Conservation (phyloP, 805 yeast species). For the Yueomyces sp. region DNA sequence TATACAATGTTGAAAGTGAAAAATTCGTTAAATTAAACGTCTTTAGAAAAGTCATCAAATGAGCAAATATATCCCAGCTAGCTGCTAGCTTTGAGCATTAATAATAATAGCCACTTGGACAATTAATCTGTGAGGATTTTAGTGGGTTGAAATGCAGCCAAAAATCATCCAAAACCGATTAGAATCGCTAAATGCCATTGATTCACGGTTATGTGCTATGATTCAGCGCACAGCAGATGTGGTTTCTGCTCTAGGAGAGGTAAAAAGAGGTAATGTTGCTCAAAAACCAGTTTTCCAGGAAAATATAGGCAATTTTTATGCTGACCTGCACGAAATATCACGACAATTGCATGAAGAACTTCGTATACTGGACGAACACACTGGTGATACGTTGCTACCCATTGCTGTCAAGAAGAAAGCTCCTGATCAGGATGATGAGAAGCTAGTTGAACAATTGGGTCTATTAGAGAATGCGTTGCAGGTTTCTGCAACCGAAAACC, state of each 20-base stretch:
- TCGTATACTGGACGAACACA: constrained; percentile 17
- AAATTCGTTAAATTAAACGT: too few species aligned
- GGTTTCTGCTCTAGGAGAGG: constrained; percentile 18
- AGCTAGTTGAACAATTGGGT: constrained; percentile 16
- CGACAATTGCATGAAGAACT: constrained; percentile 16
- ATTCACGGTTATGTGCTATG: constrained; percentile 14
- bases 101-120: too few species aligned
- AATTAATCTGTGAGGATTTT: not conserved
- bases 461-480: constrained; percentile 2
- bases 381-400: constrained; percentile 20
- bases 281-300: constrained; percentile 20
- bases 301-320: constrained; percentile 16
- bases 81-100: too few species aligned
- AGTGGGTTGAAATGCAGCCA: constrained; percentile 13
- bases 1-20: too few species aligned
- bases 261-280: constrained; percentile 13
- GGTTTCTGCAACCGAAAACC: too few species aligned
- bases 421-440: constrained; percentile 22
- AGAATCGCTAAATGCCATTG: constrained; percentile 16
- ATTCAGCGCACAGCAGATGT: constrained; percentile 20
- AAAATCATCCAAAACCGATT: constrained; percentile 19
- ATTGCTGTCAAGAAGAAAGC: constrained; percentile 21
- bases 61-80: too few species aligned
- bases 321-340: constrained; percentile 12
- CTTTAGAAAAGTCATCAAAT: not conserved